Base-by-base conservation (phyloP, 139 green algal species). In the Trebouxia sp. region DNA sequence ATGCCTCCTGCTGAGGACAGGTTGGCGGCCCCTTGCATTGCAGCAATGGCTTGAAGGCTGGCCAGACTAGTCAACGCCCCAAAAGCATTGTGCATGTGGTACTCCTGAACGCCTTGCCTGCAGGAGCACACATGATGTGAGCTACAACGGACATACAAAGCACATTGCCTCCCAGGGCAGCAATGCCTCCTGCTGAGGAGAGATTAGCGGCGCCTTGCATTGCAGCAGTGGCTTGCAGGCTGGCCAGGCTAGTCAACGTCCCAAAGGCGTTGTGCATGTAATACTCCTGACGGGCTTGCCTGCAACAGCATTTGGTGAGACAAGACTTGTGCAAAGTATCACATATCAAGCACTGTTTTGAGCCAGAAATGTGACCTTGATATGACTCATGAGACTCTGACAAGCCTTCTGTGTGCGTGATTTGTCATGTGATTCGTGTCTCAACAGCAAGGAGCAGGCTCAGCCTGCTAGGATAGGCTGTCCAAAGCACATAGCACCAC, bases 121-220 rank as follows among this genome's bases (percentile, higher is more conserved):
- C 62, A 72, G n/a, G n/a, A n/a, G n/a, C n/a, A n/a, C n/a, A n/a
- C n/a, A n/a, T n/a, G n/a, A n/a, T n/a, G n/a, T n/a, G n/a, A n/a
- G 55, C 6, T 66, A 14, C 3, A 22, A 37, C 0, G 26, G 24
- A 3, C 47, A 4, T 17, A 53, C 4, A 53, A 14, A 26, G 47
- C 20, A 53, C 47, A 53, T 41, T 77, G 69, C 22, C 69, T 10
- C 41, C 39, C 41, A 55, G 41, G 41, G 69, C 69, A 56, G 69
- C 69, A 77, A 35, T 35, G 4, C 39, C 42, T 1, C 69, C 69
- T 0, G 69, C 43, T 24, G 28, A 38, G n/a, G 74, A 76, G 65
- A 85, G 75, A 47, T 82, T 85, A 37, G 62, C 75, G 2, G 76
- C 81, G 10, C 74, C 69, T 66, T 82, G 78, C 30, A 65, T 32